Evolutionary conservation across 2,329 filamentous ascomycete genomes (phyloP), one percentile per base, ranked within the genome.

Genomic region (Sporothrix globosa): DNA sequence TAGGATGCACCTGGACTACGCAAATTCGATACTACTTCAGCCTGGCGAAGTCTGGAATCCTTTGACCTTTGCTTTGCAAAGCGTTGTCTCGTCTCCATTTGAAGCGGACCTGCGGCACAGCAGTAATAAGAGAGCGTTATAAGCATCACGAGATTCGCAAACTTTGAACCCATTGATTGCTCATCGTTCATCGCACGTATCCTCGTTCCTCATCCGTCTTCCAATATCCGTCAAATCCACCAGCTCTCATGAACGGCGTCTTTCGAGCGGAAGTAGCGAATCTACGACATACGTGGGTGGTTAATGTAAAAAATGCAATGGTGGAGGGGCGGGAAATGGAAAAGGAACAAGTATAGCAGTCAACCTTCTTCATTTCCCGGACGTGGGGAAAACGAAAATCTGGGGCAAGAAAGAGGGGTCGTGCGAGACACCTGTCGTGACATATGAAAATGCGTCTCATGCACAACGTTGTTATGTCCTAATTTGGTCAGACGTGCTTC

Each of bases 301-400:
- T 11, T 11, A 24, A 44, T 56, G 21, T 41, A 19, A 56, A 19
- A 41, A 60, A n/a, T 13, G 34, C 19, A 24, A 44, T 61, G 56
- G 56, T 61, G 56, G 56, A 39, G 34, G n/a, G 17, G 7, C 19
- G 34, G 56, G 14, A 61, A 61, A 61, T 17, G 21, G 50, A 68
- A n/a, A 68, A 48, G 17, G 7, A 30, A 48, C 39, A 39, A 19
- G 41, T 24, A 34, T 11, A 14, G 10, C 6, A 7, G 27, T 17
- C 10, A 14, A 21, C 11, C 21, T 14, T 10, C 34, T 24, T n/a
- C 34, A 61, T 44, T 60, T 44, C 34, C 24, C 56, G 14, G 21
- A 21, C 58, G 66, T 68, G 66, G 66, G 66, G 66, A 68, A 68
- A 56, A 21, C 10, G 50, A 34, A 56, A 68, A 68, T 6, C 48